These are phyloP conservation scores for Eucalyptus pauciflora DNA, from an alignment of 345 rosid species.

Conservation along the genomic window DNA sequence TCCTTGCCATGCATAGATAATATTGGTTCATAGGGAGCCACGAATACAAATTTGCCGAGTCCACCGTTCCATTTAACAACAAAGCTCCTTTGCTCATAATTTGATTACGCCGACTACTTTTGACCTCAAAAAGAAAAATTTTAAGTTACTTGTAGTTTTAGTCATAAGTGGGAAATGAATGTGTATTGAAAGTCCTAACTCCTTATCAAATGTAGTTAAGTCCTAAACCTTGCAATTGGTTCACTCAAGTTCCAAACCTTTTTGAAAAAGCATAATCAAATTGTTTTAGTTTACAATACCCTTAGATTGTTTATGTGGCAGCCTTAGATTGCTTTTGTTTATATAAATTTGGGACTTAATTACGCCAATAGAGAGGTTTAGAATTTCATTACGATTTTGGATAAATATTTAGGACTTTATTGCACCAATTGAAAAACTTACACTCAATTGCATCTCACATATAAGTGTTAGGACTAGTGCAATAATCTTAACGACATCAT, in stretches of 20 bases:
- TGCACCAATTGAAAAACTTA: not conserved
- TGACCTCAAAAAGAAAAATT: no score
- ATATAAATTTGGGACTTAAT: not conserved
- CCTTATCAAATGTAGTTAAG: fast-evolving
- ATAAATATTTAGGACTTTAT: not conserved
- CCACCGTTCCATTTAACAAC: not conserved
- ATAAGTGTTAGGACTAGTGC: fast-evolving
- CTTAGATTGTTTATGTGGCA: fast-evolving
- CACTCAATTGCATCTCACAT: fast-evolving
- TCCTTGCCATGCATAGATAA: fast-evolving
- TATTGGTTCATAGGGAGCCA: fast-evolving
- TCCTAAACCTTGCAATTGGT: not conserved
- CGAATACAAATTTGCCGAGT: fast-evolving
- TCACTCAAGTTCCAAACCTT: not conserved
- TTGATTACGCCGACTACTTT: no score
- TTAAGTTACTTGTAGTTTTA: not conserved
- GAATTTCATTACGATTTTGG: fast-evolving
- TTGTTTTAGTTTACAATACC: fast-evolving
- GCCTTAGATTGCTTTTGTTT: fast-evolving
- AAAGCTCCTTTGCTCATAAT: no score
- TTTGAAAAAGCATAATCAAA: fast-evolving
- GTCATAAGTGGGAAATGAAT: not conserved
- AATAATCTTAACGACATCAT: fast-evolving
- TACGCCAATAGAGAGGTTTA: fast-evolving
- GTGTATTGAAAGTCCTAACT: fast-evolving